Evolutionary conservation across 2,329 filamentous ascomycete genomes (phyloP).

Genomic region (Cadophora sp.): DNA sequence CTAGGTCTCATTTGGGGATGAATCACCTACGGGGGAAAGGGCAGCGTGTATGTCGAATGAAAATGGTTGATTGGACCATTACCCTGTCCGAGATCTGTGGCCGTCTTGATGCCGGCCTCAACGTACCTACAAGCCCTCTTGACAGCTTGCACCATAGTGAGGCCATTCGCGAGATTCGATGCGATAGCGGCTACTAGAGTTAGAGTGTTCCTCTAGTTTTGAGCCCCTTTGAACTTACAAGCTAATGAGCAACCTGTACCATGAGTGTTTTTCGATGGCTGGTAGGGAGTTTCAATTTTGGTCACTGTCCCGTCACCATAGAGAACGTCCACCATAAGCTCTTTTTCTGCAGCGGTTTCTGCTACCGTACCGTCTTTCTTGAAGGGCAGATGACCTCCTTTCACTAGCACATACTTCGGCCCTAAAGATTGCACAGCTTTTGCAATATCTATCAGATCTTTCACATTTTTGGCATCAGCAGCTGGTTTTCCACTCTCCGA

Average conservation of each 20-base stretch:
- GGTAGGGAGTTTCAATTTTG: conserved; percentile 73
- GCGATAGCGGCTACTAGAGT: conserved; percentile 68
- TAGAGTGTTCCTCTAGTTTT: neutral
- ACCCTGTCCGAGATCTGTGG: conserved; percentile 58
- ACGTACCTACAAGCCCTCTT: conserved; percentile 73
- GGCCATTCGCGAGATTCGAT: conserved; percentile 70
- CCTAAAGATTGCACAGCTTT: conserved; percentile 71
- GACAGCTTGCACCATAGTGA: conserved; percentile 65
- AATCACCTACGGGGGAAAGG: conserved; percentile 62
- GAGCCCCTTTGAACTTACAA: conserved; percentile 59
- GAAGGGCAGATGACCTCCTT: conserved; percentile 90
- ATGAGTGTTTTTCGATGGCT: conserved; percentile 82
- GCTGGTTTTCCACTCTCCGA: conserved; percentile 53
- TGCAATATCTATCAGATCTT: conserved; percentile 74
- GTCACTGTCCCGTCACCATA: conserved; percentile 65
- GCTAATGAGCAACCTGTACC: conserved; percentile 95
- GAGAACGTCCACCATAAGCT: conserved; percentile 79
- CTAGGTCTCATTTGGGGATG: neutral
- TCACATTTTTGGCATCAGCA: conserved; percentile 59
- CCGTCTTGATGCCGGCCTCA: conserved; percentile 68
- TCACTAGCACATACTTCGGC: conserved; percentile 81
- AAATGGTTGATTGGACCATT: conserved; percentile 81
- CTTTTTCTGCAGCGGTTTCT: conserved; percentile 61
- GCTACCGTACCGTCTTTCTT: conserved; percentile 67
- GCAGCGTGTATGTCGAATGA: conserved; percentile 71